Conservation (phyloP, 2,329 filamentous ascomycete genomes). For the Fusarium nelsonii region DNA sequence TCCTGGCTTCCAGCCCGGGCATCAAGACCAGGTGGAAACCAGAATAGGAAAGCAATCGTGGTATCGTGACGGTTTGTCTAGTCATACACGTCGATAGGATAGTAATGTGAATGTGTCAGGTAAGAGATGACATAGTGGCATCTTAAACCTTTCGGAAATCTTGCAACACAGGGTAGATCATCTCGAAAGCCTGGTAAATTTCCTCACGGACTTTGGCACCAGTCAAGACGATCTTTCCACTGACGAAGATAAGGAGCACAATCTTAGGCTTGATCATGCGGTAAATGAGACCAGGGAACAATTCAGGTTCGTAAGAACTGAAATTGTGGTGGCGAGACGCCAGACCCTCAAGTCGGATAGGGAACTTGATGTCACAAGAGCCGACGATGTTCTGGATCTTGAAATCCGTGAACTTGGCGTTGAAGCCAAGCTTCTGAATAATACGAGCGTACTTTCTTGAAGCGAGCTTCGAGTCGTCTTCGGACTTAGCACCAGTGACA, state of each 20-base stretch:
- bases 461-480: slow-evolving; percentile 97
- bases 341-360: slow-evolving; percentile 94
- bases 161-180: slow-evolving; percentile 96
- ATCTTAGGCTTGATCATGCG: slow-evolving; percentile 99
- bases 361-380: slow-evolving; percentile 99
- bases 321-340: slow-evolving; percentile 99
- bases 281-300: slow-evolving; percentile 99
- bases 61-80: slow-evolving; percentile 61
- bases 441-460: slow-evolving; percentile 98
- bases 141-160: slow-evolving; percentile 70
- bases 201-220: slow-evolving; percentile 98
- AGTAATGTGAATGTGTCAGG: slow-evolving; percentile 8
- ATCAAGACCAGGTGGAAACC: slow-evolving; percentile 44
- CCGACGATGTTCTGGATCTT: slow-evolving; percentile 99
- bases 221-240: slow-evolving; percentile 97
- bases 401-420: slow-evolving; percentile 99
- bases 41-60: slow-evolving; percentile 56
- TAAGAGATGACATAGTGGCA: slow-evolving; percentile 36
- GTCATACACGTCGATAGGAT: slow-evolving; percentile 55
- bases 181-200: slow-evolving; percentile 96
- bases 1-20: slow-evolving; percentile 20
- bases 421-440: slow-evolving; percentile 99
- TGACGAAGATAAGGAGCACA: slow-evolving; percentile 96
- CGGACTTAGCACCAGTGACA: slow-evolving; percentile 96
- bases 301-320: slow-evolving; percentile 97